Conservation (phyloP, 371 early-diverging fungal species). For the Mucor ambiguus region DNA sequence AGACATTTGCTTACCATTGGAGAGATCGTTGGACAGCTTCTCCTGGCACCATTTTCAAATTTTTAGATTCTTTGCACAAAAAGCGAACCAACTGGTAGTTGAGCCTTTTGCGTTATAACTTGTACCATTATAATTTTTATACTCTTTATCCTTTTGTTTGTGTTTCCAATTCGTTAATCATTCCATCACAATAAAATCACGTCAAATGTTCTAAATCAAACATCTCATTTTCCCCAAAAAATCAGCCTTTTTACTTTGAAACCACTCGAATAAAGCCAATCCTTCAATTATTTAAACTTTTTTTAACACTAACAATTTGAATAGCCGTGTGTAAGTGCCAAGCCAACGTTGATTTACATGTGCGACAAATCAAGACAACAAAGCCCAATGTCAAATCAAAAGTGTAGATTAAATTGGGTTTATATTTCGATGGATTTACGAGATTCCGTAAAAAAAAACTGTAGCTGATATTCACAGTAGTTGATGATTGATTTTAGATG, state of each 20-base stretch:
- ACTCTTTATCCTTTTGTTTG: not conserved
- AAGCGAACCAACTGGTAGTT: slow-evolving; percentile 25
- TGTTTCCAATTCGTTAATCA: not conserved
- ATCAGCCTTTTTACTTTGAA: not conserved
- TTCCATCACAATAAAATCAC: not conserved
- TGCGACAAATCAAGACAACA: not conserved
- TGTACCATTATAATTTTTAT: not conserved
- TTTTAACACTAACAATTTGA: not conserved
- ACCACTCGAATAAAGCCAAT: not conserved
- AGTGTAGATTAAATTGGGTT: too few relatives aligned
- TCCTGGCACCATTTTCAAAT: slow-evolving; percentile 32
- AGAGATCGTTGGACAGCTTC: slow-evolving; percentile 31
- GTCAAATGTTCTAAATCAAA: not conserved
- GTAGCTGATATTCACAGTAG: too few relatives aligned
- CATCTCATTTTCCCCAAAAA: not conserved
- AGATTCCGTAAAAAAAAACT: not conserved
- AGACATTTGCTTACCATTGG: slow-evolving; percentile 43
- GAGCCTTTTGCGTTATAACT: not conserved
- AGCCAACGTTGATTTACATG: not conserved
- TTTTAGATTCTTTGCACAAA: slow-evolving; percentile 22
- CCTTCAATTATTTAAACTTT: not conserved
- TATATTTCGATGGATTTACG: too few relatives aligned
- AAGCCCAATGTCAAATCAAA: not conserved
- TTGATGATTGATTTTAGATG: too few relatives aligned
- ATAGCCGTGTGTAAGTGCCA: not conserved